Base-by-base conservation (phyloP, 2,329 filamentous ascomycete species). In the Celoporthe dispersa region DNA sequence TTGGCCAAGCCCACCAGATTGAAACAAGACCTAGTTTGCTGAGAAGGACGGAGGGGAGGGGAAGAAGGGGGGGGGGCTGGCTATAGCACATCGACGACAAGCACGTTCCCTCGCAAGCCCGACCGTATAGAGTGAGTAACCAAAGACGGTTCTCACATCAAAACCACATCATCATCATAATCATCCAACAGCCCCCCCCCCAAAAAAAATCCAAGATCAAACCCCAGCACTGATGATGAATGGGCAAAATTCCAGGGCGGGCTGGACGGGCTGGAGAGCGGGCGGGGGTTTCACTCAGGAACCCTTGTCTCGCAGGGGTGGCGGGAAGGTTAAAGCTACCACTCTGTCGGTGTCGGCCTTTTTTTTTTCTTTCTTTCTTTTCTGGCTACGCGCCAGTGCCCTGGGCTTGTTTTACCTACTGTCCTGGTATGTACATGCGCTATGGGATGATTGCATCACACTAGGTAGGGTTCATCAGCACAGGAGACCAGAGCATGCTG, bases 281-380 rank as follows among this genome's bases (percentile, higher is more conserved):
- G 60, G 53, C 35, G 62, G 66, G 62, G 53, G 53, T 57, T 19
- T 57, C 62, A 65, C 28, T 37, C 28, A 33, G 53, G 53, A 57
- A 57, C 57, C 60, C 68, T 67, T 64, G 70, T 68, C 51, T 28
- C 68, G 65, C 70, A 71, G 70, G 70, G 70, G 70, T 66, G 51
- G 70, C 70, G 70, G 70, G 70, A 71, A 71, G 68, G 70, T 68
- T 70, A 71, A 64, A 55, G 64, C 68, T 67, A 66, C 70, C 70
- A 71, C 22, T 60, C 68, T 71, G 70, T 71, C 70, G 70, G 70
- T 70, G 65, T 71, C 70, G 68, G 64, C 53, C 25, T 64, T 37
- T 14, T 41, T 25, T 62, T 14, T 39, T 25, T 25, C 16, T 7
- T 5, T 37, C 16, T 6, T 39, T 39, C 11, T 39, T 39, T 39